Base-by-base conservation (phyloP, 805 yeast species). In the Candida silvatica region DNA sequence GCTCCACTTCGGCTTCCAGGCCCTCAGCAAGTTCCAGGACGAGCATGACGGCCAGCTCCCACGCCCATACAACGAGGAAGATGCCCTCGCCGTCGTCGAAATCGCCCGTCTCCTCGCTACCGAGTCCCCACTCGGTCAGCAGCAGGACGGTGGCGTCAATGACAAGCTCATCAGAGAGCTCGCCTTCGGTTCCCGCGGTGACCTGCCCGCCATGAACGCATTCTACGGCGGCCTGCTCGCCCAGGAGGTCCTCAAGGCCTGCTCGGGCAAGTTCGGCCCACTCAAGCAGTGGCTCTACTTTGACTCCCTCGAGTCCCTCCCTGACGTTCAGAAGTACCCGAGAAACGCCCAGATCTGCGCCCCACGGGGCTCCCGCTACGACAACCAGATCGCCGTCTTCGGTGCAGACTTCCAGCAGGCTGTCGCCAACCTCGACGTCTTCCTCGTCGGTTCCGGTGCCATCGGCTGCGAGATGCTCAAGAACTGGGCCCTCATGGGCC, bases 401-500 rank as follows among this genome's bases (percentile, higher is more conserved):
- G 98, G 98, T 40, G 54, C 71, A 32, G 74, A 74, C 29, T 85
- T 74, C 61, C 90, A 86, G 54, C 75, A 80, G 50, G 64, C 63
- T 29, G 62, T 92, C 38, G 74, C 84, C 26, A 85, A 88, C 58
- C 64, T 82, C 43, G 80, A 76, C 51, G 86, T 88, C 3, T 90
- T 92, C 59, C 66, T 92, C 45, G 98, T 92, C 27, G 98, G 98
- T 30, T 71, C 97, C 2, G 98, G 98, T 56, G 98, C 98, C 15
- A 92, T 92, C 66, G 98, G 98, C 27, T 92, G 98, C 66, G 98
- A 92, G 63, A 90, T 92, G 88, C 69, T 92, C 51, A 92, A 92
- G 62, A 88, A 86, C 54, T 92, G 97, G 97, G 96, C 98, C 4
- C 71, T 92, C 72, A 71, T 88, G 74, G 98, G 98, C 30, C 64